Evolutionary conservation across 192 early-diverging fungal species (phyloP).

Genomic region (Umbelopsis isabellina): DNA sequence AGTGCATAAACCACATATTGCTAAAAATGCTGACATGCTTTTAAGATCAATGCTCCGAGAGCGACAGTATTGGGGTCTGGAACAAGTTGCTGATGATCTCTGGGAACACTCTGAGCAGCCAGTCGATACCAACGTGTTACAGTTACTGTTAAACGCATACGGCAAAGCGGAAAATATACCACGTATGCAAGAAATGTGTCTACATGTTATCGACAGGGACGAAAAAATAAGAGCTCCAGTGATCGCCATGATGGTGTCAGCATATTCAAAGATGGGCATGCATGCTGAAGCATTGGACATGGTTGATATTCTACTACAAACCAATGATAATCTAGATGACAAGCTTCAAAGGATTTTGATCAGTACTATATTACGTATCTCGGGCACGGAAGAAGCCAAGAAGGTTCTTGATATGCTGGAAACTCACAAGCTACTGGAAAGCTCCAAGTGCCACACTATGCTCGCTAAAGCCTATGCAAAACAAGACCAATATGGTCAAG

Average conservation of each 20-base stretch:
- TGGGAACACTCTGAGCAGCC: not conserved
- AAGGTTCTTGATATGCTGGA: not conserved
- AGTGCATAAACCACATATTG: not conserved
- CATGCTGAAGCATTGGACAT: conserved; percentile 9
- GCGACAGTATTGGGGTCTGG: not conserved
- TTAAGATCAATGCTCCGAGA: not conserved
- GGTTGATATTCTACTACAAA: conserved; percentile 2
- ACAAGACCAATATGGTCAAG: not conserved
- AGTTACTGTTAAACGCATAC: not conserved
- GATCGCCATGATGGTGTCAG: conserved; percentile 3
- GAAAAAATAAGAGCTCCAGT: not conserved
- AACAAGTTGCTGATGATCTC: conserved; percentile 1
- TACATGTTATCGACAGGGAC: not conserved
- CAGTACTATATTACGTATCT: not conserved
- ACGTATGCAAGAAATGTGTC: conserved; percentile 15
- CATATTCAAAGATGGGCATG: not conserved
- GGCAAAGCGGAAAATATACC: conserved; percentile 11
- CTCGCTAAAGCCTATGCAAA: not conserved
- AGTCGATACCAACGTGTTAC: not conserved
- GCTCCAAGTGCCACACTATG: not conserved
- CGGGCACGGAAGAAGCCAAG: not conserved
- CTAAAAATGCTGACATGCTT: not conserved
- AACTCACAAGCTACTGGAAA: not conserved
- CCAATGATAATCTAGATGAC: not conserved
- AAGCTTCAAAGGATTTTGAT: conserved; percentile 5